Evolutionary conservation across 140 eudicot species (phyloP), one percentile per base, ranked within the genome.

Genomic region (Oenanthe javanica): DNA sequence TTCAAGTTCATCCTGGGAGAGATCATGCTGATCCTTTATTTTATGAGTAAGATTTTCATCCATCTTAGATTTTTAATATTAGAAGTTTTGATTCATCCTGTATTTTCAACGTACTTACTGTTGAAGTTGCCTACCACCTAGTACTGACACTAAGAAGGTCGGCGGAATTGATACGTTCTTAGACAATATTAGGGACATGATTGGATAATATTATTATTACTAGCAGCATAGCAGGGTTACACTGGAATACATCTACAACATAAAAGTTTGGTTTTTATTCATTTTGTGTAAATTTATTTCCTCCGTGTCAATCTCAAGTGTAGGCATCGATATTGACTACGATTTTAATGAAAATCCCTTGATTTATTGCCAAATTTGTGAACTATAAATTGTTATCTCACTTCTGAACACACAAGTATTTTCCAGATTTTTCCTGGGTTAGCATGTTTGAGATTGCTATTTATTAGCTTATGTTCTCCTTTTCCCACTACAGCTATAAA

Each of bases 1-100:
- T 95, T n/a, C 88, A 86, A 85, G 96, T 95, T 63, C 87, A 92
- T 85, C 93, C 99, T 0, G 99, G 99, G 16, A 89, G 97, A 76
- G 97, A 95, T 87, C 99, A 95, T 80, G 99, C 92, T n/a, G 97
- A 95, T 82, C 92, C 96, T 70, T 61, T 90, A 79, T 95, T 95
- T 84, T 97, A 95, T 42, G 97, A 95, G 99, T 95, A 92, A 86
- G 96, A 66, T 64, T 70, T 78, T 63, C 23, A 13, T 48, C 51
- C 5, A 61, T 59, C 78, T 36, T 42, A 79, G 10, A 9, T 49
- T 74, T 59, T 47, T 7, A 11, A 2, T 27, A 66, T 66, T 66
- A 25, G 10, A 66, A 5, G 16, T 27, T 63, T 21, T 63, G 16
- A 27, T 64, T 31, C 31, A 31, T 31, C 31, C 31, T 31, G 31